Evolutionary conservation across 306 rosid species (phyloP).

Genomic region (Morella rubra): DNA sequence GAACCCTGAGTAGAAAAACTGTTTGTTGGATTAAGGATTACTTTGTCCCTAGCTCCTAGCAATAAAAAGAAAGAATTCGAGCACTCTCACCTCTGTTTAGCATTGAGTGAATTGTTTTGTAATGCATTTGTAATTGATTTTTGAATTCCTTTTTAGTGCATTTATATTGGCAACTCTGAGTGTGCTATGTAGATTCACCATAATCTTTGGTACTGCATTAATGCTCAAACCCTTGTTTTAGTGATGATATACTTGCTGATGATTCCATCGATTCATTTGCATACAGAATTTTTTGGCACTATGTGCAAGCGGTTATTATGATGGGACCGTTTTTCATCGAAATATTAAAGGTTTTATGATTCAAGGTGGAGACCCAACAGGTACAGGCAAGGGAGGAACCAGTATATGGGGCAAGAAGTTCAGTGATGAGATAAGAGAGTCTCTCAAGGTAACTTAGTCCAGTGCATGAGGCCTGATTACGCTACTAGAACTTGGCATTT

Average conservation of each 20-base stretch:
- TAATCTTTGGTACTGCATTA: conserved; percentile 2
- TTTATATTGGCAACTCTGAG: conserved; percentile 8
- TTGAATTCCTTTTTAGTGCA: neutral
- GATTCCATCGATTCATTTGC: conserved; percentile 17
- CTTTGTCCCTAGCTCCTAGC: neutral
- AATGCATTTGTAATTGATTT: neutral
- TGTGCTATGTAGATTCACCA: conserved; percentile 2
- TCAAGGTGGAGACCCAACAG: conserved; percentile 99
- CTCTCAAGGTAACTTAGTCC: conserved; percentile 65
- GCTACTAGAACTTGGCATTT: neutral
- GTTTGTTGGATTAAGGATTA: neutral
- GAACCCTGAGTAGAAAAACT: neutral
- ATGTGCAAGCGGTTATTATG: conserved; percentile 85
- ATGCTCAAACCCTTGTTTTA: neutral
- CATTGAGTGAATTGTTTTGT: neutral
- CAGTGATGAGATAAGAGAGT: conserved; percentile 86
- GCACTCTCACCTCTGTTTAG: neutral
- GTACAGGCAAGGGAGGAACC: conserved; percentile 94
- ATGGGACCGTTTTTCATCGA: conserved; percentile 94
- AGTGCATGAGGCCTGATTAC: neutral
- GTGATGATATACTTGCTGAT: conserved; percentile 13
- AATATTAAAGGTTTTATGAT: conserved; percentile 96
- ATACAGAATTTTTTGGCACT: conserved; percentile 77
- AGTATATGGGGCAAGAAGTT: conserved; percentile 96
- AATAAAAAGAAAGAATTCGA: neutral